Evolutionary conservation across 2,329 filamentous ascomycete species (phyloP).

Genomic region (Boeremia lycopersici): DNA sequence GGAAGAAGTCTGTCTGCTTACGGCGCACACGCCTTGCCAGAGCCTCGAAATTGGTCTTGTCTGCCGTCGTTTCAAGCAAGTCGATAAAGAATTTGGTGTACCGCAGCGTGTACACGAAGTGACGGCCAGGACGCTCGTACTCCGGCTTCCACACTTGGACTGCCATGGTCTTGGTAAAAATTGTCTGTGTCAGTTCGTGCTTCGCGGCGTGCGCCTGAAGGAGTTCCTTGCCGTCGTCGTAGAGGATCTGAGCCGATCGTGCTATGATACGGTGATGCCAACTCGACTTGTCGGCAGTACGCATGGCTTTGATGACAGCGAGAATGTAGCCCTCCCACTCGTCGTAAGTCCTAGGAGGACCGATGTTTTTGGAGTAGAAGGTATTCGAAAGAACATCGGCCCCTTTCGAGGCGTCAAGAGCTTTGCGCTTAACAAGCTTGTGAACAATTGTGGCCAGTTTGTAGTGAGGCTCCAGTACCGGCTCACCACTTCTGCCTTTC

Average conservation of each 20-base stretch:
- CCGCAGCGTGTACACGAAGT: slow-evolving; percentile 88
- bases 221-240: slow-evolving; percentile 60
- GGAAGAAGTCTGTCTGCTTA: slow-evolving; percentile 75
- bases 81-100: slow-evolving; percentile 84
- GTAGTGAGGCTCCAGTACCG: slow-evolving; percentile 89
- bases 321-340: slow-evolving; percentile 67
- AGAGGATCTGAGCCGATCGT: slow-evolving; percentile 69
- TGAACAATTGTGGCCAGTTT: slow-evolving; percentile 83
- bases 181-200: slow-evolving; percentile 78
- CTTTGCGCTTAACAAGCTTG: slow-evolving; percentile 70
- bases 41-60: slow-evolving; percentile 76
- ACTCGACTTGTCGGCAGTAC: slow-evolving; percentile 82
- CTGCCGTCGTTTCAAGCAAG: slow-evolving; percentile 74
- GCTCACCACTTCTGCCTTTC: slow-evolving; percentile 69
- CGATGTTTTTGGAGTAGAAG: slow-evolving; percentile 60
- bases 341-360: slow-evolving; percentile 55
- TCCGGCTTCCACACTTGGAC: slow-evolving; percentile 96
- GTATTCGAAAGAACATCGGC: slow-evolving; percentile 59
- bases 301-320: slow-evolving; percentile 64
- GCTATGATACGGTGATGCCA: slow-evolving; percentile 94
- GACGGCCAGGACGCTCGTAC: slow-evolving; percentile 79
- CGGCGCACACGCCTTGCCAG: slow-evolving; percentile 80
- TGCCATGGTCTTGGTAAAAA: slow-evolving; percentile 94
- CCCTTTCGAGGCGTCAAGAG: slow-evolving; percentile 54
- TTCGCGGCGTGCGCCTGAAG: slow-evolving; percentile 67